Conservation (phyloP, 805 yeast species). For the Priceomyces medius region DNA sequence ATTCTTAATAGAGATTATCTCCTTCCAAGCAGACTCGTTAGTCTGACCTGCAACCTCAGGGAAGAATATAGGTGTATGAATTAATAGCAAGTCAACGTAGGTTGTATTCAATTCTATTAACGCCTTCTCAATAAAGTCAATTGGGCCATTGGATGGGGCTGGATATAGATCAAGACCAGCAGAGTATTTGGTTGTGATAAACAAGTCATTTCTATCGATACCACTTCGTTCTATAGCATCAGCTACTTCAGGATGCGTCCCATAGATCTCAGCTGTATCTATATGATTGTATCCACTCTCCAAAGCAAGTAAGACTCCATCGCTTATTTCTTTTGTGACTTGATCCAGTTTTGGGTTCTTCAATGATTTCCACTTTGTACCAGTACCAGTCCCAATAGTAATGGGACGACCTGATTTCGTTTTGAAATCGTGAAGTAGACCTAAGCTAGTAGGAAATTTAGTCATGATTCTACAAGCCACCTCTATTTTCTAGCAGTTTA, state of each 20-base stretch:
- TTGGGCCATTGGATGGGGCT: constrained; percentile 39
- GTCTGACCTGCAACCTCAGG: constrained; percentile 45
- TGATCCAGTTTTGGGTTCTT: constrained; percentile 26
- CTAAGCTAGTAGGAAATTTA: neutral
- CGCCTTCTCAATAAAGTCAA: constrained; percentile 44
- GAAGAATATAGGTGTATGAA: constrained; percentile 61
- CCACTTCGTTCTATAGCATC: constrained; percentile 45
- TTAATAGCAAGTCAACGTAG: constrained; percentile 59
- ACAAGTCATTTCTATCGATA: constrained; percentile 43
- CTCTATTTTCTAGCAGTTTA: too few species aligned
- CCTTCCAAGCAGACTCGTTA: constrained; percentile 60
- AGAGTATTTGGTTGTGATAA: constrained; percentile 59
- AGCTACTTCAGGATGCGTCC: constrained; percentile 57
- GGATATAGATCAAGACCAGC: constrained; percentile 32
- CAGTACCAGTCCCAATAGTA: constrained; percentile 51
- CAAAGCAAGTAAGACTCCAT: constrained; percentile 47
- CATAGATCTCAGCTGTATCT: constrained; percentile 67
- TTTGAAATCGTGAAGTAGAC: constrained; percentile 15
- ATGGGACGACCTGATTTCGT: constrained; percentile 38
- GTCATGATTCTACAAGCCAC: too few species aligned
- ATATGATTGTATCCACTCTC: constrained; percentile 57
- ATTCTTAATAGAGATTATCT: constrained; percentile 51
- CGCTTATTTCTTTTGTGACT: constrained; percentile 34
- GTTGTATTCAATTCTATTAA: constrained; percentile 47
- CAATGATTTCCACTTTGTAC: constrained; percentile 49